Evolutionary conservation across 2,329 filamentous ascomycete species (phyloP), one percentile per base, ranked within the genome.

Genomic region (Pseudopyricularia cyperi): DNA sequence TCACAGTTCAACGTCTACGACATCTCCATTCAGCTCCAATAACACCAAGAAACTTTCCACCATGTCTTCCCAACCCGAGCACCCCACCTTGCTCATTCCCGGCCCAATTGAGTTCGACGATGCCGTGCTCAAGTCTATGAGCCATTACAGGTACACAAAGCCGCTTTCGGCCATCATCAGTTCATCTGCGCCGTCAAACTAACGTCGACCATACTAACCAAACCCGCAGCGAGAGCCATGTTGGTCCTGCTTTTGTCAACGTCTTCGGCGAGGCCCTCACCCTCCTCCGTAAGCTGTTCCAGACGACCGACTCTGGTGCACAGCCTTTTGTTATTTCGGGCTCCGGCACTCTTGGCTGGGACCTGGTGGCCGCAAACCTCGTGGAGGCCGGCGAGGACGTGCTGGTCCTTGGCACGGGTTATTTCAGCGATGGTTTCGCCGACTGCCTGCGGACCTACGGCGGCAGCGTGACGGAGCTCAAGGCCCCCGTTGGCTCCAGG

Each of bases 41-140:
- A 48, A 47, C 58, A 30, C 46, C 26, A 48, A 51, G 11, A n/a
- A 52, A 28, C 50, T 52, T 34, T 37, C 57, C 64, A 72, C 63
- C 52, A 83, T 83, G 80, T 82, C 79, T 59, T 74, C 72, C 54
- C 80, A 83, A 61, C 73, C 78, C 52, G 68, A 73, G 50, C 80
- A 84, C 64, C 70, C 80, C 44, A 84, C 91, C 52, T 76, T 98
- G 70, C 82, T 98, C 71, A 97, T 98, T 64, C 93, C 93, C 49
- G 93, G 93, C 57, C 93, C 93, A 63, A 95, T 97, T 68, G 91
- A 97, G 73, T 96, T 96, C 65, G 91, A 96, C 67, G 91, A 97
- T 91, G 89, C 83, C 48, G 91, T 97, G 55, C 81, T 96, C 51
- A 80, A 90, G 68, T 88, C 89, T 55, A 96, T 96, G 91, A 85